phyloP scores from a whole-genome alignment of 352 stramenopile genomes.

The Pythium phragmitis region DNA sequence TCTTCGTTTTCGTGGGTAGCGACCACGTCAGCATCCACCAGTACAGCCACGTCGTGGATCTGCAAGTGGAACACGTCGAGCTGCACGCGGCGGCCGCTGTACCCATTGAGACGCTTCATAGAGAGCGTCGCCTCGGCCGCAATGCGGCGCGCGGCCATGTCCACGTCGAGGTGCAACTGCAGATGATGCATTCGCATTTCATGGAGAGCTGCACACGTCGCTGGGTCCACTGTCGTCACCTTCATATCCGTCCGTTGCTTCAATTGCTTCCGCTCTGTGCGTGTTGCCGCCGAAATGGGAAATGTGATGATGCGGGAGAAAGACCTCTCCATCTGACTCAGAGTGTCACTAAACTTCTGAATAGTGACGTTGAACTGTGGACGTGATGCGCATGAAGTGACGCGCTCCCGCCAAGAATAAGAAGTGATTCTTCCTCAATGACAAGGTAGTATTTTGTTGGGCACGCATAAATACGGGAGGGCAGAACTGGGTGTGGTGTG shows the following conservation, averaged over 20 bases:
- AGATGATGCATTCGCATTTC: conserved; percentile 56
- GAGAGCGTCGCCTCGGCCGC: conserved; percentile 36
- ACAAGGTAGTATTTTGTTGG: not conserved
- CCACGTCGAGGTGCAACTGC: conserved; percentile 47
- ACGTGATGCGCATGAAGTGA: not conserved
- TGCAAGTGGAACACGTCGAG: conserved; percentile 65
- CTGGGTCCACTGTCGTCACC: conserved; percentile 38
- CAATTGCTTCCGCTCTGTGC: not conserved
- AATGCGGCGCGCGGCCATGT: conserved; percentile 37
- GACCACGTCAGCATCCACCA: conserved; percentile 7
- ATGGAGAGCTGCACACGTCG: conserved; percentile 55
- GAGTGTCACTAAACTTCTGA: conserved; percentile 14
- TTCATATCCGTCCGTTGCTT: not conserved
- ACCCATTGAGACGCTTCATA: conserved; percentile 29
- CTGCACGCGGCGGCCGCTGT: conserved; percentile 25
- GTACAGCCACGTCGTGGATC: conserved; percentile 45
- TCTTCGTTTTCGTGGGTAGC: not conserved
- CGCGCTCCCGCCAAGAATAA: not conserved
- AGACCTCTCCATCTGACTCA: not conserved
- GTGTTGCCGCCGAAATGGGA: not conserved
- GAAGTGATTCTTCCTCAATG: not conserved
- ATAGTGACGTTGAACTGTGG: conserved; percentile 10
- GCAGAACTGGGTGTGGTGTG: not conserved
- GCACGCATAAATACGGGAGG: conserved; percentile 19
- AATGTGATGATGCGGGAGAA: not conserved